Base-by-base conservation (phyloP, 148 eudicot genomes). In the Rhododendron henanense region DNA sequence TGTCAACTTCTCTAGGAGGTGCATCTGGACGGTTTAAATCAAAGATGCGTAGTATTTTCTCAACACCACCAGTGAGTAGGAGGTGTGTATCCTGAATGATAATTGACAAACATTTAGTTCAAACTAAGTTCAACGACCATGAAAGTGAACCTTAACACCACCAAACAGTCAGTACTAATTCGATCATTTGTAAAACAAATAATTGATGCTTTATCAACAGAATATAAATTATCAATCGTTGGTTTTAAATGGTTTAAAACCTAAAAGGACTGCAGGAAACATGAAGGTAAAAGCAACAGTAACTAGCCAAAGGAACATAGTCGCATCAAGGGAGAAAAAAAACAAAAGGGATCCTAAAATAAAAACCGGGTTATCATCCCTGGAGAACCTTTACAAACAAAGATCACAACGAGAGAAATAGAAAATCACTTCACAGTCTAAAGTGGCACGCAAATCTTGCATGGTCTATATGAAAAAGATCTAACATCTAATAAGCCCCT, bases 31-130 rank as follows among this genome's bases (percentile, higher is more conserved):
- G 91, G 87, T 96, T 96, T 88, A 96, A 88, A 87, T 96, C 98
- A 91, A 89, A 96, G 82, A 95, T 93, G 23, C 99, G 98, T 74
- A 96, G 93, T 85, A 92, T 88, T 91, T 96, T 96, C 84, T 96
- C 99, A 91, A 94, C 84, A 53, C 99, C 99, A 84, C 99, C 99
- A 39, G 98, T 97, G 59, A 97, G 92, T 48, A 97, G 92, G 47
- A 87, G 87, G 83, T 90, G 88, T 51, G 95, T 91, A 84, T 93
- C 98, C 99, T 96, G 91, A 31, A 71, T 5, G 76, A 71, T 4
- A 71, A 71, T 71, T 33, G 14, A 71, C 76, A 71, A 71, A 71
- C 21, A 5, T 71, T 71, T 14, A 71, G 76, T 31, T 14, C 16
- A 71, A 28, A 13, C 39, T 25, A 67, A 10, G 28, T 67, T 3